A percentile compares a stretch with the other conserved stretches of the same genome.
phyloP scores from a whole-genome alignment of 179 eudicot genomes.

The Carnegiea gigantea region DNA sequence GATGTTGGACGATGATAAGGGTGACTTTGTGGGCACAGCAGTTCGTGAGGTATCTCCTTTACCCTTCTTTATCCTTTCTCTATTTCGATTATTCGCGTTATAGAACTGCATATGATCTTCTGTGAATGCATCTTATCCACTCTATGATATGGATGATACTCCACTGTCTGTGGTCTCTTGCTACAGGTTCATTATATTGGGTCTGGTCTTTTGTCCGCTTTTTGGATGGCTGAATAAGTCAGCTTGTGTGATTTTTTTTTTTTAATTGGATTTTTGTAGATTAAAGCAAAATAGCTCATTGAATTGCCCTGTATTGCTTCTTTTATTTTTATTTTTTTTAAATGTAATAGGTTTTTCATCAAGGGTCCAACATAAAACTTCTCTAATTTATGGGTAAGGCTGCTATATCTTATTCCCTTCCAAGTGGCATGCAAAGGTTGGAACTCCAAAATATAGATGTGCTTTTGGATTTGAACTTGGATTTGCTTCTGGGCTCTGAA shows the following conservation, averaged over 20 bases:
- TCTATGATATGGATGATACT: background rate
- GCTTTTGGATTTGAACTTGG: background rate
- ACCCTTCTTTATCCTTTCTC: background rate
- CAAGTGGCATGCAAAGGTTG: no score
- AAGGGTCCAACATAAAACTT: background rate
- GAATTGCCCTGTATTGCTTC: no score
- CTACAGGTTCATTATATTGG: background rate
- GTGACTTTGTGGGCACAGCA: conserved; percentile 90
- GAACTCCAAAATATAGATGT: no score
- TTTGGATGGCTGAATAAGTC: background rate
- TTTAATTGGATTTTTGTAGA: background rate
- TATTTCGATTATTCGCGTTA: background rate
- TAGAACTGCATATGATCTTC: background rate
- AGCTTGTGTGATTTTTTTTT: background rate
- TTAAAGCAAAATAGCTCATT: background rate
- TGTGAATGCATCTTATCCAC: background rate
- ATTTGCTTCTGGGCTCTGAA: background rate
- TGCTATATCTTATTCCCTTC: background rate
- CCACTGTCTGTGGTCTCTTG: background rate
- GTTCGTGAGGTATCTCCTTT: conserved; percentile 70
- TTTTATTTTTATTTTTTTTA: no score
- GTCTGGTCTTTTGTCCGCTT: background rate
- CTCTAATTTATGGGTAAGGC: background rate
- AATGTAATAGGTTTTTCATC: background rate
- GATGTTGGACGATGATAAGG: conserved; percentile 91